phyloP scores from a whole-genome alignment of 2,329 filamentous ascomycete genomes.

The Fusarium mundagurra region DNA sequence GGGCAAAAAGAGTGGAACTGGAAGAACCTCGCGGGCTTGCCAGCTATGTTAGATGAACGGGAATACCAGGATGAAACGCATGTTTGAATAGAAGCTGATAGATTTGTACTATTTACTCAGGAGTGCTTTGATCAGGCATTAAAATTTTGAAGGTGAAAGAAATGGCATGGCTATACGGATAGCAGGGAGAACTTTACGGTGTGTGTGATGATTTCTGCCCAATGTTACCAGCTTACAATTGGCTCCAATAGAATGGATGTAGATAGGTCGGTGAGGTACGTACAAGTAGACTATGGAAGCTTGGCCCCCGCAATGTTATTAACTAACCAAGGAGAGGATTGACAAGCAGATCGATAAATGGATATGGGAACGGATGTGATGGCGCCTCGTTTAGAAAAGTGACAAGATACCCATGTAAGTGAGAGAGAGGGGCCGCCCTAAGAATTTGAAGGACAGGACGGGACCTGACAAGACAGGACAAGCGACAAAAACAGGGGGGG shows the following conservation, averaged over 20 bases:
- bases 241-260: not conserved
- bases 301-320: conserved; percentile 20
- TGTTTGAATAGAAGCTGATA: conserved; percentile 35
- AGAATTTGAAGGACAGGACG: not conserved
- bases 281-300: not conserved
- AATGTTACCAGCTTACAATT: conserved; percentile 15
- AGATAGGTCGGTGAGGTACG: not conserved
- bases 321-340: conserved; percentile 18
- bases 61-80: conserved; percentile 35
- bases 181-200: conserved; percentile 12
- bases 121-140: not conserved
- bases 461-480: not conserved
- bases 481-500: conserved; percentile 8
- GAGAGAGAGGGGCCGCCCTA: conserved; percentile 4
- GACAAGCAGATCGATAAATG: conserved; percentile 34
- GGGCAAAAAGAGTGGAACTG: conserved; percentile 24
- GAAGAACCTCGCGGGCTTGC: conserved; percentile 39
- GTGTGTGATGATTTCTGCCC: conserved; percentile 38
- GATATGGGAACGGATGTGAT: not conserved
- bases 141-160: not conserved
- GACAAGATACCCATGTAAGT: conserved; percentile 20
- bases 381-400: conserved; percentile 9
- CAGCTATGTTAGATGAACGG: conserved; percentile 16
- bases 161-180: not conserved
- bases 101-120: conserved; percentile 20